Evolutionary conservation across 176 grass and related monocot genomes (phyloP), one percentile per base, ranked within the genome.

Genomic region (Puccinellia tenuiflora): DNA sequence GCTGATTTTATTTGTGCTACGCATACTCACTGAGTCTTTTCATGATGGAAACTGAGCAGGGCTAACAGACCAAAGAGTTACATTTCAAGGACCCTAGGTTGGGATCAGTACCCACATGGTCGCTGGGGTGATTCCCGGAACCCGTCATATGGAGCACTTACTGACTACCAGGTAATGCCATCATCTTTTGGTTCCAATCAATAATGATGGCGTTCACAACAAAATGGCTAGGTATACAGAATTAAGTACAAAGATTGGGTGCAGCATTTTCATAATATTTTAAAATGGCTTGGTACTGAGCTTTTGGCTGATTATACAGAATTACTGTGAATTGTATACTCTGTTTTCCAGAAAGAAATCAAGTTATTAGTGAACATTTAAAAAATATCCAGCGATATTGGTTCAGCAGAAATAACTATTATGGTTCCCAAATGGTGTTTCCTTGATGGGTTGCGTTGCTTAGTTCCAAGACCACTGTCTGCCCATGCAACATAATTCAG

Each of bases 1-100:
- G 30, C 26, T 84, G 31, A 13, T 75, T 53, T 24, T 61, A 25
- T 52, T 35, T 8, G 17, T 75, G 18, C 6, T 56, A 40, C 34
- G 53, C n/a, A 82, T 65, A 26, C 79, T 86, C 22, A 79, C 21
- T 5, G 22, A 75, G 10, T 69, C 39, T 75, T 43, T 13, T 79
- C 18, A 61, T 57, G 29, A 64, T 9, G 9, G 76, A 47, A 54
- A 87, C 33, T 67, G 7, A 89, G 53, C 81, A 97, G 94, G 94
- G 94, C 94, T 83, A 97, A 97, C 74, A 86, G 94, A 76, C 94
- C 94, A 62, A 97, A 97, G 83, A 97, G 94, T 79, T 97, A 97
- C 66, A 93, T 97, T 83, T 72, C 75, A 43, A 93, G 94, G 78
- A 97, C 94, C 21, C 14, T 85, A 77, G 91, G 87, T 68, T 97